These are phyloP conservation scores for Crithidia sp. DNA, from an alignment of 208 protist species.

Conservation along the genomic window DNA sequence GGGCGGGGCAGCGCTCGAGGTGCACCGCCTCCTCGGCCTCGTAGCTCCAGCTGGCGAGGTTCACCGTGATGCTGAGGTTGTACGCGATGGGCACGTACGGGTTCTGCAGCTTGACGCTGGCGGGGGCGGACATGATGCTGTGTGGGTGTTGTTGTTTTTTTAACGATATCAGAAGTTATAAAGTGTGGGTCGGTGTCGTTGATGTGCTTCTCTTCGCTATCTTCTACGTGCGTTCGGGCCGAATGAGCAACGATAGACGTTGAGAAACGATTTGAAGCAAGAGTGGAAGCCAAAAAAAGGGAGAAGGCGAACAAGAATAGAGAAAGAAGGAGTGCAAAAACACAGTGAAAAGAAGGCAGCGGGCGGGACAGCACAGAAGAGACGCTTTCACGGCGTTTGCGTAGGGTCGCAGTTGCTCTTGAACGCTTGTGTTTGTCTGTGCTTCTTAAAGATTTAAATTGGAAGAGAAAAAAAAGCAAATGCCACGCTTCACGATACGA, in stretches of 20 bases:
- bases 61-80: constrained; percentile 64
- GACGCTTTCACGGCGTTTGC: too few species aligned
- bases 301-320: background rate
- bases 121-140: constrained; percentile 11
- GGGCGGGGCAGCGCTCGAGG: constrained; percentile 43
- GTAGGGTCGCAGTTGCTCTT: too few species aligned
- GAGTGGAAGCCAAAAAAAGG: constrained; percentile 8
- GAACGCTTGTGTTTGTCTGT: too few species aligned
- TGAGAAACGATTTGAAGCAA: background rate
- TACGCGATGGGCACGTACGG: constrained; percentile 78
- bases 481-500: too few species aligned
- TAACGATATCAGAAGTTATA: background rate
- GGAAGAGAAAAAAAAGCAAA: too few species aligned
- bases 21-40: constrained; percentile 64
- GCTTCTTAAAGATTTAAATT: too few species aligned
- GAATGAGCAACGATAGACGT: too few species aligned
- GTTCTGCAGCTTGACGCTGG: constrained; percentile 75
- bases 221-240: too few species aligned
- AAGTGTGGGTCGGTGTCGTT: too few species aligned
- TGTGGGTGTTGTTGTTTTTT: background rate
- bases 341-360: background rate
- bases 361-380: background rate
- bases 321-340: background rate
- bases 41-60: constrained; percentile 81
- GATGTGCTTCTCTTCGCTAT: too few species aligned